phyloP scores from a whole-genome alignment of 768 basidiomycete species.

The Russula foetens region DNA sequence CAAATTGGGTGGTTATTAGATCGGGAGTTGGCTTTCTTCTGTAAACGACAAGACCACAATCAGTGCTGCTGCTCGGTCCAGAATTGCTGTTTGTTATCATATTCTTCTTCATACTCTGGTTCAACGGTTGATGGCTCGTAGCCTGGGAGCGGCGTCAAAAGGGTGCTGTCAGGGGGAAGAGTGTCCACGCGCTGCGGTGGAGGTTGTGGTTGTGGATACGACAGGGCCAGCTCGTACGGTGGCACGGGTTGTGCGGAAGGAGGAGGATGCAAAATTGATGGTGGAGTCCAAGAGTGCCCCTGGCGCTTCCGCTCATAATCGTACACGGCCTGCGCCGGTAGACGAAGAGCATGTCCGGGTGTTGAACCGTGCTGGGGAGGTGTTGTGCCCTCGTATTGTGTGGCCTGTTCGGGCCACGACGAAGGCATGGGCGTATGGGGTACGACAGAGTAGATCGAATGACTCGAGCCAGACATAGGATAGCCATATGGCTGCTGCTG shows the following conservation, averaged over 20 bases:
- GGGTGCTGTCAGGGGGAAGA: conserved; percentile 55
- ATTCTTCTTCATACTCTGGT: conserved; percentile 23
- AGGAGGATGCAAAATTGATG: background rate
- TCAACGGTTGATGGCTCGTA: conserved; percentile 35
- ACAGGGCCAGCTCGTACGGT: conserved; percentile 4
- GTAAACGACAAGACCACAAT: background rate
- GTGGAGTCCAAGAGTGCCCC: conserved; percentile 12
- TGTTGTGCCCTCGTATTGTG: conserved; percentile 10
- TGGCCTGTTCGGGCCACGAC: conserved; percentile 10
- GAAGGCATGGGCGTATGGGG: conserved; percentile 1
- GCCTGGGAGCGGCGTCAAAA: conserved; percentile 62
- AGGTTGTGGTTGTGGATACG: conserved; percentile 9
- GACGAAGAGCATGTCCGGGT: background rate
- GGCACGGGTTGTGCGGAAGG: background rate
- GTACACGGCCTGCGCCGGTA: conserved; percentile 4
- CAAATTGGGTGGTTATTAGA: too few relatives aligned
- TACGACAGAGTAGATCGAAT: conserved; percentile 7
- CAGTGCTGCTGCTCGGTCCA: conserved; percentile 15
- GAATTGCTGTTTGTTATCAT: conserved; percentile 12
- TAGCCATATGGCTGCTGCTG: conserved; percentile 7
- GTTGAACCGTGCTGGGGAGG: conserved; percentile 5
- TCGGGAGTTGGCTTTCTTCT: too few relatives aligned
- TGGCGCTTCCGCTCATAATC: conserved; percentile 13
- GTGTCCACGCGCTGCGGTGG: conserved; percentile 21
- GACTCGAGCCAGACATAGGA: background rate